These are phyloP conservation scores for Meyerozyma athensensis DNA, from an alignment of 1,139 yeast genomes.

Conservation along the genomic window DNA sequence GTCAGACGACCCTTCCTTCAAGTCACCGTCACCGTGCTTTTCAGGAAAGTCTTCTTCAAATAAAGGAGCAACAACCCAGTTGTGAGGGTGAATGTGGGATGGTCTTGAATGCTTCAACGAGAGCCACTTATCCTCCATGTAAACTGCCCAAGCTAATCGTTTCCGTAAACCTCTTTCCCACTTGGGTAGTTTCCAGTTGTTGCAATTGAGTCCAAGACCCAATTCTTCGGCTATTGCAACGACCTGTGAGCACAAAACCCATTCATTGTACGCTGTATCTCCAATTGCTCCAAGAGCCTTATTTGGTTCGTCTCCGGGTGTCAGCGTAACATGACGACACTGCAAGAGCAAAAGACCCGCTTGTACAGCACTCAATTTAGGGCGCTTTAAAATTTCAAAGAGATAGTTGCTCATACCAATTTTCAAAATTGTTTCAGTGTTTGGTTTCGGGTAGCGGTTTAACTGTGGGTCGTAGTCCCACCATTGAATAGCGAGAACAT, in stretches of 20 bases:
- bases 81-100: conserved; percentile 62
- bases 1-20: conserved; percentile 60
- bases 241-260: conserved; percentile 85
- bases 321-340: conserved; percentile 45
- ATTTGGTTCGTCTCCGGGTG: conserved; percentile 9
- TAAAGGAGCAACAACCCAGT: conserved; percentile 65
- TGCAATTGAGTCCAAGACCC: conserved; percentile 82
- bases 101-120: conserved; percentile 75
- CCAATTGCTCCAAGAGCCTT: conserved; percentile 9
- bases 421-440: conserved; percentile 42
- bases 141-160: conserved; percentile 90
- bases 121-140: conserved; percentile 85
- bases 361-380: conserved; percentile 75
- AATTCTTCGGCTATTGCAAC: conserved; percentile 82
- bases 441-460: conserved; percentile 62
- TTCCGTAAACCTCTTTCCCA: conserved; percentile 89
- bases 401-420: conserved; percentile 59
- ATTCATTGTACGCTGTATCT: conserved; percentile 60
- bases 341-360: conserved; percentile 69
- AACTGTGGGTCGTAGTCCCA: conserved; percentile 78
- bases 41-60: conserved; percentile 75
- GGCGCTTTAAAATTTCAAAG: conserved; percentile 62
- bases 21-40: conserved; percentile 52
- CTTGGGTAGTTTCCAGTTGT: conserved; percentile 81
- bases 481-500: conserved; percentile 73